Conservation (phyloP, 768 basidiomycete species). For the Pilatotrama ljubarskyi region DNA sequence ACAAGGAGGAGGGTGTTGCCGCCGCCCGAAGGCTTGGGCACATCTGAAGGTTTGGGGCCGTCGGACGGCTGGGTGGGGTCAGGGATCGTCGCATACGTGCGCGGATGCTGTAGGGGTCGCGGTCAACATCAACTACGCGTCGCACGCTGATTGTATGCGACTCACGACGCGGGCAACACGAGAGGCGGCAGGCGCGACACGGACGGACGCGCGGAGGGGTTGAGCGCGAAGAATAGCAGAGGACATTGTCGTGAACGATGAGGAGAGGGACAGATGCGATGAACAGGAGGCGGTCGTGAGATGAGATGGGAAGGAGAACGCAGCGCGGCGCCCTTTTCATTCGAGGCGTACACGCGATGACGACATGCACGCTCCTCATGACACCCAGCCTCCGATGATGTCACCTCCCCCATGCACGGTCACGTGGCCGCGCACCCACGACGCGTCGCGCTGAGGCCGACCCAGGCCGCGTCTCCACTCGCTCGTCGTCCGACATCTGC, state of each 20-base stretch:
- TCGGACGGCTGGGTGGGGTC: conserved; percentile 30
- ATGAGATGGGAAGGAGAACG: background rate
- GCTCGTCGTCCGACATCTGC: no score
- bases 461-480: no score
- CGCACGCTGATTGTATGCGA: background rate
- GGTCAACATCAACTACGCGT: background rate
- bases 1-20: conserved; percentile 32
- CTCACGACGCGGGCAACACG: conserved; percentile 19
- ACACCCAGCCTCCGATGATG: conserved; percentile 12
- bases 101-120: conserved; percentile 14
- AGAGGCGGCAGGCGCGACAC: conserved; percentile 14
- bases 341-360: conserved; percentile 6
- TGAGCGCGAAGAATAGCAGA: conserved; percentile 28
- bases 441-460: background rate
- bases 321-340: conserved; percentile 12
- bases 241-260: conserved; percentile 17
- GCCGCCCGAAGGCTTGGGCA: conserved; percentile 23
- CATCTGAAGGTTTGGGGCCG: conserved; percentile 21
- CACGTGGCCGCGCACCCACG: conserved; percentile 11
- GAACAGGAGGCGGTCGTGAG: background rate
- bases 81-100: conserved; percentile 27
- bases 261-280: background rate
- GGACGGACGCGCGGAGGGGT: conserved; percentile 20
- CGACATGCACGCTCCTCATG: conserved; percentile 18
- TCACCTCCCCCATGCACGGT: conserved; percentile 13